Percentiles rank a stretch among this genome's conserved stretches.
phyloP scores from a whole-genome alignment of 179 eudicot species.

The Silene vulgaris region DNA sequence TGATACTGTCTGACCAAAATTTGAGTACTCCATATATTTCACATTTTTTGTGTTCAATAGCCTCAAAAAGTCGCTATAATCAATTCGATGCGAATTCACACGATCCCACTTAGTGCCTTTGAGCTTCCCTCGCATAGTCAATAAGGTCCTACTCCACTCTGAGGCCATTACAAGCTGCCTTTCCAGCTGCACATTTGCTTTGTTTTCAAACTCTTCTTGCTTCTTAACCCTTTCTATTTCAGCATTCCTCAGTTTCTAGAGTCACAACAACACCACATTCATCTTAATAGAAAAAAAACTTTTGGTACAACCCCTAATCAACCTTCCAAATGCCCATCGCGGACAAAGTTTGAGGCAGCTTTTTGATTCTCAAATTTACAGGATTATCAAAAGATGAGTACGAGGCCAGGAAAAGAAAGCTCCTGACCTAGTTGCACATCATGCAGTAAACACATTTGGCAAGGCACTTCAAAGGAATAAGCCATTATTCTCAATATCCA shows the following conservation, averaged over 20 bases:
- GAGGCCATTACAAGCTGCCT: constrained; percentile 92
- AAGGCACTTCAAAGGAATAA: constrained; percentile 1
- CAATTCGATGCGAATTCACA: constrained; percentile 59
- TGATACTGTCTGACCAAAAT: constrained; percentile 74
- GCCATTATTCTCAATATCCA: background rate
- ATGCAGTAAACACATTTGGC: background rate
- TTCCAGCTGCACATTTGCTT: constrained; percentile 77
- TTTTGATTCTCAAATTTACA: background rate
- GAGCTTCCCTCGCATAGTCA: constrained; percentile 66
- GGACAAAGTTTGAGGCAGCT: background rate
- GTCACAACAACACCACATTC: constrained; percentile 8
- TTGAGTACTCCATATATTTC: constrained; percentile 82
- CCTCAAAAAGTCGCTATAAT: constrained; percentile 68
- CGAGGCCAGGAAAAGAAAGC: background rate
- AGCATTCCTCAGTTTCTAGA: constrained; percentile 67
- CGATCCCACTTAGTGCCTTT: constrained; percentile 96
- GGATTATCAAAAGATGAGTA: constrained; percentile 2
- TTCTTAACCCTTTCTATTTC: constrained; percentile 62
- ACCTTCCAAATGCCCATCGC: constrained; percentile 1
- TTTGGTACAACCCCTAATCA: background rate
- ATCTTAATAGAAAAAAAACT: constrained; percentile 21
- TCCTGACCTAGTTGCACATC: background rate
- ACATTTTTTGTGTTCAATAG: constrained; percentile 74
- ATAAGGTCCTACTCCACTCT: constrained; percentile 80
- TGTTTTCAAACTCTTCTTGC: constrained; percentile 71